A percentile compares a stretch with the other conserved stretches of the same genome.
phyloP scores from a whole-genome alignment of 352 stramenopile species.

The Achlya hypogyna region DNA sequence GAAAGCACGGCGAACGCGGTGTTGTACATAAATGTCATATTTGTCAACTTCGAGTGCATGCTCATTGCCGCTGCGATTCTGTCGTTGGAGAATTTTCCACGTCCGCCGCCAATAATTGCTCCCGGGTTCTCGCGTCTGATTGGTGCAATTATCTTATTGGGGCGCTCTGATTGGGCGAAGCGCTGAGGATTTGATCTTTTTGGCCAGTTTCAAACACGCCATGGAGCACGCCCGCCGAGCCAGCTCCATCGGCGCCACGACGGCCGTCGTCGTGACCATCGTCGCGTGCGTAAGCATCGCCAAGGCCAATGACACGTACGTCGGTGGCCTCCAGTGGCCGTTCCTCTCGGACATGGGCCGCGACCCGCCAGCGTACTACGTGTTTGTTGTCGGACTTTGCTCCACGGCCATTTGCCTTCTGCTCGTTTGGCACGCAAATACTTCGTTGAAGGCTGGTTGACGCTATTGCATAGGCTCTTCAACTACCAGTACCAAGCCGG shows the following conservation, averaged over 20 bases:
- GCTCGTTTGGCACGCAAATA: constrained; percentile 28
- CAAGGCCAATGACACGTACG: constrained; percentile 42
- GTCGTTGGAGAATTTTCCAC: too few species aligned
- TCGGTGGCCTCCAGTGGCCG: constrained; percentile 42
- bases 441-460: too few species aligned
- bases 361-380: constrained; percentile 49
- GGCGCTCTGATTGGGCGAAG: too few species aligned
- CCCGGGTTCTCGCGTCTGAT: too few species aligned
- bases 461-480: constrained; percentile 24
- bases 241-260: neutral
- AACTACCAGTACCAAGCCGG: constrained; percentile 40
- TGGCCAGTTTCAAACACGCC: neutral
- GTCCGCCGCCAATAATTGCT: too few species aligned
- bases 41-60: too few species aligned
- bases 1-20: too few species aligned
- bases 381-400: constrained; percentile 46
- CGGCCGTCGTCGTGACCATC: constrained; percentile 29
- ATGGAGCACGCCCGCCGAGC: neutral
- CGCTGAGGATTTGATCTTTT: too few species aligned
- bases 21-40: too few species aligned
- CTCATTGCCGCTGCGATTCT: too few species aligned
- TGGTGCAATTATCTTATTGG: too few species aligned
- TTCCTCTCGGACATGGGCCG: constrained; percentile 57
- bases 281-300: constrained; percentile 48
- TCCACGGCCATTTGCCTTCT: constrained; percentile 34